Evolutionary conservation across 768 basidiomycete species (phyloP), one percentile per base, ranked within the genome.

Genomic region (Udeniomyces megalosporus): DNA sequence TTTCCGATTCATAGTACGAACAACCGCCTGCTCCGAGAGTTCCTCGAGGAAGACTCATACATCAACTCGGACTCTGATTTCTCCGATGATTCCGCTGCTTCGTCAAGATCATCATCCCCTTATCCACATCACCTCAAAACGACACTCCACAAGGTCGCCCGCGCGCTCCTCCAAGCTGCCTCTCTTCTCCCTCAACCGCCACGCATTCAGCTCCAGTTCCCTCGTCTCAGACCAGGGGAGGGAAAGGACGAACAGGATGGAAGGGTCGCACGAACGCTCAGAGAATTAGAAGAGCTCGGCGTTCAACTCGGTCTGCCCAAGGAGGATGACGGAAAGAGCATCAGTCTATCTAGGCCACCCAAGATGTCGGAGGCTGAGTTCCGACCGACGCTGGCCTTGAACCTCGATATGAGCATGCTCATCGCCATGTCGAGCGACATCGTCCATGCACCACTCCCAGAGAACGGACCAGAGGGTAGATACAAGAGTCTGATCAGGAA

Each of bases 401-500:
- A 89, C 66, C 78, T 91, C 35, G 90, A 93, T 69, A 77, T 93
- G 12, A 90, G 87, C 0, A 78, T 85, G 1, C 79, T 93, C 50
- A 84, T 93, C 58, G 88, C 90, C 0, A 78, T 91, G 31, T 79
- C 86, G 47, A 88, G 86, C 12, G 87, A 88, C 66, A 81, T 88
- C 56, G 84, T 85, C 0, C 88, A 82, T 0, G 76, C 78, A 0
- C 75, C 88, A 0, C 89, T 88, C 0, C 46, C 63, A 0, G 76
- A 78, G 0, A 67, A 80, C 15, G 84, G 83, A 35, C 82, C 86
- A 0, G 76, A 81, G 22, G 70, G 72, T 14, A 78, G 85, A 4
- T 92, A 88, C 68, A 76, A 81, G 11, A 81, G 83, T 4, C 52
- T 67, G 1, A 51, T 61, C 28, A 54, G 66, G 4, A 45, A 42